A percentile compares a stretch with the other conserved stretches of the same genome.
Evolutionary conservation across 768 basidiomycete genomes (phyloP).

Genomic region (Amanita exitialis): DNA sequence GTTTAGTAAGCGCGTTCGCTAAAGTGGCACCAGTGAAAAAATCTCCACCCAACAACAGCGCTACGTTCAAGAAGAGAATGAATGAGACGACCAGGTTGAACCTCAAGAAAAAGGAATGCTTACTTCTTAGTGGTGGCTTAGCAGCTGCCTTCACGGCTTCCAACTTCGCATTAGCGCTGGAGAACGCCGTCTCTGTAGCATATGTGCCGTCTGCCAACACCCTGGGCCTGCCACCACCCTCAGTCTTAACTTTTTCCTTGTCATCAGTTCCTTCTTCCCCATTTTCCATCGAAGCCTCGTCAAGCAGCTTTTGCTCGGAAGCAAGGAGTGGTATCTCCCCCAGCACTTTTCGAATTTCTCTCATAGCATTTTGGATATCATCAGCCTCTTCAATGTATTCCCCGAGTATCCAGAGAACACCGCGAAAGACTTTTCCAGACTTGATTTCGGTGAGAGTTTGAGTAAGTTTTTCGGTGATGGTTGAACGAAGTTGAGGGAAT

Average conservation of each 20-base stretch:
- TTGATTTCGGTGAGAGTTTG: conserved; percentile 79
- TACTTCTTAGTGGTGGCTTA: conserved; percentile 86
- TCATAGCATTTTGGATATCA: conserved; percentile 67
- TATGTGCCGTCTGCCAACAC: conserved; percentile 96
- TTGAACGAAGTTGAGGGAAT: conserved; percentile 76
- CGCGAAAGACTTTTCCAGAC: conserved; percentile 94
- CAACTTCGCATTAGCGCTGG: conserved; percentile 45
- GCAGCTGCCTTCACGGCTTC: conserved; percentile 80
- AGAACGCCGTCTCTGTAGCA: conserved; percentile 91
- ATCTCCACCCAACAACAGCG: conserved; percentile 87
- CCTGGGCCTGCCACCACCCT: conserved; percentile 48
- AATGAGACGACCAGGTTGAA: not conserved
- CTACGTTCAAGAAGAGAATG: conserved; percentile 21
- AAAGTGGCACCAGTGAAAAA: conserved; percentile 94
- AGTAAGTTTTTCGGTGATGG: conserved; percentile 81
- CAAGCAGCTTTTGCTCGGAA: conserved; percentile 74
- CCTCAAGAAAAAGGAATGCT: conserved; percentile 11
- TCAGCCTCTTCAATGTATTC: conserved; percentile 70
- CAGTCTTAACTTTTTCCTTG: conserved; percentile 36
- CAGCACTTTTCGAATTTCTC: conserved; percentile 72
- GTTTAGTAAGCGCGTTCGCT: conserved; percentile 83
- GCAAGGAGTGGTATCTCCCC: conserved; percentile 98
- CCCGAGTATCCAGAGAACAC: conserved; percentile 96
- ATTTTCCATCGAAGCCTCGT: conserved; percentile 49
- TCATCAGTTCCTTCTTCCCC: conserved; percentile 30